Evolutionary conservation across 169 alveolate species (phyloP).

Genomic region (Eimeria sp.): DNA sequence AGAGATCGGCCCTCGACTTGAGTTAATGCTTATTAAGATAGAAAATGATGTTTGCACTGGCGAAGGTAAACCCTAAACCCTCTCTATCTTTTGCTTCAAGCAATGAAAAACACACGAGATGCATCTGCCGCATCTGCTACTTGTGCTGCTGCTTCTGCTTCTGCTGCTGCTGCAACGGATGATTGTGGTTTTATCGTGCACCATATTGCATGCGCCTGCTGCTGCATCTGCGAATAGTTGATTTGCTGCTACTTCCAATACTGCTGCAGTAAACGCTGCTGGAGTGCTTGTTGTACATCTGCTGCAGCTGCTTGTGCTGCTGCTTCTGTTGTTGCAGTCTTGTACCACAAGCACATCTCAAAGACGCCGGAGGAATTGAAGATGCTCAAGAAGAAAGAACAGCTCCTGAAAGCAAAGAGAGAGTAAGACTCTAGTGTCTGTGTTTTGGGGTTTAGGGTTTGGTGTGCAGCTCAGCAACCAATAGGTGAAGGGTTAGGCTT

Average conservation of each 20-base stretch:
- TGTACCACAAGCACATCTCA: constrained; percentile 84
- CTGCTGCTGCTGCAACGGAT: neutral
- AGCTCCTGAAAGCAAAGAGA: constrained; percentile 81
- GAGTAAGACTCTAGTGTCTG: constrained; percentile 41
- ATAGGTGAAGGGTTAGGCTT: no score
- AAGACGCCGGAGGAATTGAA: constrained; percentile 84
- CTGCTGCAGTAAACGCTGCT: no score
- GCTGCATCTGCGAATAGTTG: neutral
- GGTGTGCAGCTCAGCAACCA: no score
- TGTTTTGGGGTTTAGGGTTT: neutral
- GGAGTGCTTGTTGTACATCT: no score
- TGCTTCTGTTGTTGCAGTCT: constrained; percentile 81
- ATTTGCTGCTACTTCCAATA: no score
- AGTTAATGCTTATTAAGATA: constrained; percentile 83
- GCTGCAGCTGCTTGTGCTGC: neutral
- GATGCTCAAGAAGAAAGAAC: constrained; percentile 80
- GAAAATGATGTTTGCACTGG: constrained; percentile 88
- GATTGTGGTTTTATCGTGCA: neutral
- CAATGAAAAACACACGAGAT: neutral
- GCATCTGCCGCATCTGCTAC: neutral
- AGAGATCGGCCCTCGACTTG: constrained; percentile 87
- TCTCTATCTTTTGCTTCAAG: neutral
- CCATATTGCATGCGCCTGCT: neutral
- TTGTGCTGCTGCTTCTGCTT: no score
- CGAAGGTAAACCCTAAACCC: constrained; percentile 42